Conservation (phyloP, 2,329 filamentous ascomycete species). For the Pseudocercospora fijiensis region DNA sequence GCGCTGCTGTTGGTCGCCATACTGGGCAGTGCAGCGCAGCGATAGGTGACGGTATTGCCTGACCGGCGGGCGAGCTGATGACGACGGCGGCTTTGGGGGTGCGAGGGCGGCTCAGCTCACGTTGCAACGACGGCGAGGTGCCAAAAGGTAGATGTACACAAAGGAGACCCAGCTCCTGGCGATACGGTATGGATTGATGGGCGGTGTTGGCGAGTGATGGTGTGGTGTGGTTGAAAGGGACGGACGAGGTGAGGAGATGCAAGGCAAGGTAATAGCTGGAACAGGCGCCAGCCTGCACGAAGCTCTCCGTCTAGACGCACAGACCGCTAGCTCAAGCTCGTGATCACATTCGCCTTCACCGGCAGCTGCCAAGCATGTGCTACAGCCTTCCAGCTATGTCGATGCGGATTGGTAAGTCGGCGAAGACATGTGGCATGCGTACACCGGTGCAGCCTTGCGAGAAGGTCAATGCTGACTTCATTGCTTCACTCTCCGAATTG, state of each 20-base stretch:
- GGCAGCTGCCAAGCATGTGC: not conserved
- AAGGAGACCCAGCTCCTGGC: slow-evolving; percentile 12
- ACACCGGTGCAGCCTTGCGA: not conserved
- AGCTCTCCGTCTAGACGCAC: not conserved
- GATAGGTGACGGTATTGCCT: slow-evolving; percentile 5
- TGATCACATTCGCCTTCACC: not conserved
- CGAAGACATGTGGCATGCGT: not conserved
- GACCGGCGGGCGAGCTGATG: slow-evolving; percentile 5
- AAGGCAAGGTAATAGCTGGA: not conserved
- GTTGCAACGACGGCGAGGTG: not conserved
- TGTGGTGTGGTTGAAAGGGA: not conserved
- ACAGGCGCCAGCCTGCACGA: not conserved
- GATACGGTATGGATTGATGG: not conserved
- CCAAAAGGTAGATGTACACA: not conserved
- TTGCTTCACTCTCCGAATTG: not conserved
- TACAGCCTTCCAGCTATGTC: not conserved
- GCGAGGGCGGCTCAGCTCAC: slow-evolving; percentile 8
- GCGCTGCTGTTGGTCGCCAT: slow-evolving; percentile 45
- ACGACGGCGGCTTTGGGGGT: slow-evolving; percentile 1
- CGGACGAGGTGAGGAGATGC: not conserved
- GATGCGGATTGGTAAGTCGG: not conserved
- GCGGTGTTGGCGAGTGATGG: not conserved
- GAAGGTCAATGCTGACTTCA: not conserved
- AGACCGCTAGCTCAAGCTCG: not conserved
- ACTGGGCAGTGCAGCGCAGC: slow-evolving; percentile 23